Evolutionary conservation across 2,329 filamentous ascomycete genomes (phyloP).

Genomic region (Cyclaneusma minus): DNA sequence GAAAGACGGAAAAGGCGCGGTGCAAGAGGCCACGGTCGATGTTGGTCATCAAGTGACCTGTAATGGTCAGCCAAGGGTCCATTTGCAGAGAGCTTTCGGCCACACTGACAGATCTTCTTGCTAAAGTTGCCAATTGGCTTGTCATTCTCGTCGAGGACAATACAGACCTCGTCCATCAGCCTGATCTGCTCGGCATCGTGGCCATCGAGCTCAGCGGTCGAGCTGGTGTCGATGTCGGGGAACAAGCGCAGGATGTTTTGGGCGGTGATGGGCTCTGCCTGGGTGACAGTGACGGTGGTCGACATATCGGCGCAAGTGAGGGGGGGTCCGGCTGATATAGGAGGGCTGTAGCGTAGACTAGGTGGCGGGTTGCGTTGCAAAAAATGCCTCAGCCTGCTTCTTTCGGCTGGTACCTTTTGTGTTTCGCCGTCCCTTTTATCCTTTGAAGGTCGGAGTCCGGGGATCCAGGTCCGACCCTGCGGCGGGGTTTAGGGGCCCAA

Average conservation of each 20-base stretch:
- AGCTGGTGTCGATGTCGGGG: slow-evolving; percentile 61
- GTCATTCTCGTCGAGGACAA: slow-evolving; percentile 87
- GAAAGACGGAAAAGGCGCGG: slow-evolving; percentile 93
- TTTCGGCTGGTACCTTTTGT: too few species aligned
- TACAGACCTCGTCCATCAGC: slow-evolving; percentile 97
- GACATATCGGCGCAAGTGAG: slow-evolving; percentile 10
- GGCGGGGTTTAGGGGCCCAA: too few species aligned
- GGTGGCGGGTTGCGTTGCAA: too few species aligned
- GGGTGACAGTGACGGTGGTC: slow-evolving; percentile 31
- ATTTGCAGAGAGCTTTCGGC: slow-evolving; percentile 4
- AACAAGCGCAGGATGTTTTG: slow-evolving; percentile 79
- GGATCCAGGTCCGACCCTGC: too few species aligned
- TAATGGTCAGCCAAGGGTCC: slow-evolving; percentile 9
- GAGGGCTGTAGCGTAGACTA: too few species aligned
- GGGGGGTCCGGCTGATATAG: not conserved
- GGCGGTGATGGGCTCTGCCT: slow-evolving; percentile 56
- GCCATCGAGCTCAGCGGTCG: slow-evolving; percentile 60
- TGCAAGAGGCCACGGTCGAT: slow-evolving; percentile 92
- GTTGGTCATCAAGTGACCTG: slow-evolving; percentile 97
- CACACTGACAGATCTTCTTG: slow-evolving; percentile 82
- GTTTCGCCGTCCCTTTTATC: too few species aligned
- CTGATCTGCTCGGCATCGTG: slow-evolving; percentile 97
- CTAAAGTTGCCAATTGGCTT: slow-evolving; percentile 86
- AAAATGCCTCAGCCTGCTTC: too few species aligned
- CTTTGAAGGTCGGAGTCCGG: too few species aligned